These are phyloP conservation scores for Arthrinium puccinioides DNA, from an alignment of 2,329 filamentous ascomycete species.

Conservation along the genomic window DNA sequence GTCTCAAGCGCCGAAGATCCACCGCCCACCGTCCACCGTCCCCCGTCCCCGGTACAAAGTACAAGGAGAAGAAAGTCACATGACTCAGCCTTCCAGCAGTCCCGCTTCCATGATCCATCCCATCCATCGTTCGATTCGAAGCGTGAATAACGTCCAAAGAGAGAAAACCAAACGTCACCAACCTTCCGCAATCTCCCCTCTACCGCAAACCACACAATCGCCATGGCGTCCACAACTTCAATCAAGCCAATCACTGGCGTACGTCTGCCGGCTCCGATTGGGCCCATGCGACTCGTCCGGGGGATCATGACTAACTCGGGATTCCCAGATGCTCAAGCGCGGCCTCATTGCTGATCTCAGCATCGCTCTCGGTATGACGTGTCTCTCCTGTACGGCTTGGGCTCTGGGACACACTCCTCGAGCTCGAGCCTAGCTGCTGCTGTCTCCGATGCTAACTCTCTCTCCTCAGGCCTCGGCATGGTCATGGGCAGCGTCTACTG, in stretches of 20 bases:
- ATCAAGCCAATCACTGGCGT: conserved; percentile 53
- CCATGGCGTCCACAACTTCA: conserved; percentile 39
- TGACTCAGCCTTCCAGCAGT: conserved; percentile 6
- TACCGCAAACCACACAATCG: conserved; percentile 17
- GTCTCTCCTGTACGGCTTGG: no score
- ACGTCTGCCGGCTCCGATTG: conserved; percentile 26
- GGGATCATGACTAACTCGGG: conserved; percentile 26
- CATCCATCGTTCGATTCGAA: conserved; percentile 5
- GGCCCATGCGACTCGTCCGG: conserved; percentile 1
- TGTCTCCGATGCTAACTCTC: background rate
- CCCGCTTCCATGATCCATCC: background rate
- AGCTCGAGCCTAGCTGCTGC: no score
- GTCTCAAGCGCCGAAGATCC: no score
- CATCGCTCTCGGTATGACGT: conserved; percentile 46
- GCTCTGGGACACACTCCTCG: background rate
- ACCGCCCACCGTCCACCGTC: no score
- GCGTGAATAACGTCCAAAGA: conserved; percentile 8
- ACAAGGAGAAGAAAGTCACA: no score
- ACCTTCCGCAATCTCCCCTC: conserved; percentile 7
- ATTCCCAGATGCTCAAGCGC: conserved; percentile 50
- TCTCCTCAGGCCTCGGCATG: conserved; percentile 42
- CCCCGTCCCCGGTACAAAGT: no score
- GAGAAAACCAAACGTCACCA: conserved; percentile 4
- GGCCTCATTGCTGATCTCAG: conserved; percentile 49
- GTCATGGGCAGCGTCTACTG: conserved; percentile 49